These are phyloP conservation scores for Heliocybe sulcata DNA, from an alignment of 1,284 basidiomycete species.

Conservation along the genomic window DNA sequence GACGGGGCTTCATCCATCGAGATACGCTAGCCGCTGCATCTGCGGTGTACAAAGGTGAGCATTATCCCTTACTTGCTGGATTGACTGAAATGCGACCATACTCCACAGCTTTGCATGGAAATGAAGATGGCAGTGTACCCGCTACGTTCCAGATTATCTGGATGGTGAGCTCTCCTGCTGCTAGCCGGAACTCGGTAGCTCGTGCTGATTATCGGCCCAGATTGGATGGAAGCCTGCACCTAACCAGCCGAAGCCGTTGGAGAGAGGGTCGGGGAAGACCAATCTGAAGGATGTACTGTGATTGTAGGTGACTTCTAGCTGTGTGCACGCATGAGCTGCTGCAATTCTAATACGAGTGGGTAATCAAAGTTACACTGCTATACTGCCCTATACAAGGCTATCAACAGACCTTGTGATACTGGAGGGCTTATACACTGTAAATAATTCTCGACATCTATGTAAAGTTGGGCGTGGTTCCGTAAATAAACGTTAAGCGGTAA, in stretches of 20 bases:
- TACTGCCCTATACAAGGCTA: too few species aligned
- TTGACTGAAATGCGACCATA: conserved; percentile 3
- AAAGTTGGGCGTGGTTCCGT: too few species aligned
- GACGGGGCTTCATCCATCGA: conserved; percentile 65
- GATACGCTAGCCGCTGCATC: conserved; percentile 90
- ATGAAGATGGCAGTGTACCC: conserved; percentile 78
- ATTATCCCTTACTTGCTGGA: not conserved
- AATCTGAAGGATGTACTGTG: conserved; percentile 79
- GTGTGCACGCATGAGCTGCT: too few species aligned
- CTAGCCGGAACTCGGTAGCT: conserved; percentile 3
- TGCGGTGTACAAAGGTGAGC: conserved; percentile 84
- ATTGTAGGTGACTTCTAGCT: conserved; percentile 6
- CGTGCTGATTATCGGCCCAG: conserved; percentile 30
- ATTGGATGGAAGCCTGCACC: conserved; percentile 98
- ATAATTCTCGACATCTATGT: too few species aligned
- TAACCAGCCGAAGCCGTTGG: conserved; percentile 78
- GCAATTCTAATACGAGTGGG: too few species aligned
- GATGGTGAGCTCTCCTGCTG: conserved; percentile 49
- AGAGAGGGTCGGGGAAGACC: conserved; percentile 78
- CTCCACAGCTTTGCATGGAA: conserved; percentile 72
- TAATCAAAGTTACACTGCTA: too few species aligned
- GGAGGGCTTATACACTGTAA: too few species aligned
- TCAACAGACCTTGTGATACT: too few species aligned
- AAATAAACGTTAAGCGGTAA: too few species aligned
- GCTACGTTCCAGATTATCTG: conserved; percentile 97